These are phyloP conservation scores for Zasmidium cellare DNA, from an alignment of 2,329 filamentous ascomycete species.

Conservation along the genomic window DNA sequence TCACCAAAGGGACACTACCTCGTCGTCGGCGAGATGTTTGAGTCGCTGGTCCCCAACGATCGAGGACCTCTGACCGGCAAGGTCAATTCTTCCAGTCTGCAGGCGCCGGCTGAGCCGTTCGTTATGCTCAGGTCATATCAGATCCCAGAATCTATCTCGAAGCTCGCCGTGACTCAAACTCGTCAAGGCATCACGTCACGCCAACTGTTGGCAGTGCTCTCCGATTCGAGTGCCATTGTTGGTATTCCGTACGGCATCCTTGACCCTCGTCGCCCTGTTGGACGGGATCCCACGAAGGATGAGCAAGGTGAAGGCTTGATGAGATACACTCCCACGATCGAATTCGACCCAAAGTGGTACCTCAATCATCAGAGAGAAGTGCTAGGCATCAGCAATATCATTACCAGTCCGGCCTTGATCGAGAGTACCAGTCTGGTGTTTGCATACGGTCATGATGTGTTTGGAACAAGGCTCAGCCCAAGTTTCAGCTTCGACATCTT, in stretches of 20 bases:
- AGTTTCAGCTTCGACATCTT: conserved; percentile 90
- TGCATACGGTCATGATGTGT: conserved; percentile 85
- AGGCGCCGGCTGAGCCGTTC: conserved; percentile 67
- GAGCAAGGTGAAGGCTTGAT: conserved; percentile 83
- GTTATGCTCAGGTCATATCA: conserved; percentile 80
- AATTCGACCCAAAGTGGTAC: conserved; percentile 79
- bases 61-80: conserved; percentile 73
- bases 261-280: conserved; percentile 83
- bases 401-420: conserved; percentile 74
- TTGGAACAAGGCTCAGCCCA: conserved; percentile 81
- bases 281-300: conserved; percentile 74
- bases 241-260: conserved; percentile 76
- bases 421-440: conserved; percentile 92
- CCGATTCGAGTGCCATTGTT: conserved; percentile 71
- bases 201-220: conserved; percentile 76
- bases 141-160: conserved; percentile 73
- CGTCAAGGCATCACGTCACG: conserved; percentile 87
- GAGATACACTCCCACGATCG: conserved; percentile 72
- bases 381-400: conserved; percentile 69
- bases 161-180: conserved; percentile 83
- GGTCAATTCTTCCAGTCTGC: conserved; percentile 75
- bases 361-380: conserved; percentile 83
- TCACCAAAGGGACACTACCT: conserved; percentile 80
- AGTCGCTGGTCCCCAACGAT: conserved; percentile 79
- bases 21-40: conserved; percentile 84